A percentile compares a stretch with the other conserved stretches of the same genome.
These are phyloP conservation scores for Pseudofabraea citricarpa DNA, from an alignment of 2,329 filamentous ascomycete genomes.

Conservation along the genomic window DNA sequence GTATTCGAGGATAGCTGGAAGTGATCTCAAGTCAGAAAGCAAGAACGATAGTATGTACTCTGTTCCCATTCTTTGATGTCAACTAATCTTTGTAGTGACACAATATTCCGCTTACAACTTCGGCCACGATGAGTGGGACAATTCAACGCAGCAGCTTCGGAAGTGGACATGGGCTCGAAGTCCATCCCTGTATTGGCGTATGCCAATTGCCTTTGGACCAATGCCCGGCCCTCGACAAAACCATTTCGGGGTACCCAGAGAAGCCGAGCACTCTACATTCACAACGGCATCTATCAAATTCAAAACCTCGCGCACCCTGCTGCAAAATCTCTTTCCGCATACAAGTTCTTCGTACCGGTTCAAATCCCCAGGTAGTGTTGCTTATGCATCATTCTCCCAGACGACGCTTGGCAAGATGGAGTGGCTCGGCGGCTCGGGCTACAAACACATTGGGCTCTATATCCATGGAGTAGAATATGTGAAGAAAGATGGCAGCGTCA, in stretches of 20 bases:
- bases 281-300: slow-evolving; percentile 31
- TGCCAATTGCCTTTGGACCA: slow-evolving; percentile 35
- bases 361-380: slow-evolving; percentile 26
- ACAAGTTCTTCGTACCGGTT: slow-evolving; percentile 23
- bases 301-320: slow-evolving; percentile 32
- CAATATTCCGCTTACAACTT: slow-evolving; percentile 38
- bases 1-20: slow-evolving; percentile 47
- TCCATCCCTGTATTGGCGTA: slow-evolving; percentile 35
- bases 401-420: slow-evolving; percentile 45
- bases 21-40: slow-evolving; percentile 39
- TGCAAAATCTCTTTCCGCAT: slow-evolving; percentile 33
- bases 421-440: slow-evolving; percentile 57
- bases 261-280: slow-evolving; percentile 3
- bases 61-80: slow-evolving; percentile 40
- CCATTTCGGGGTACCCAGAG: slow-evolving; percentile 5
- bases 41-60: slow-evolving; percentile 38
- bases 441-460: slow-evolving; percentile 53
- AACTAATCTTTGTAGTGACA: slow-evolving; percentile 37
- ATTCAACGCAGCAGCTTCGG: slow-evolving; percentile 34
- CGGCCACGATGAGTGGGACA: slow-evolving; percentile 48
- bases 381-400: slow-evolving; percentile 30
- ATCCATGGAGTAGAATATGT: slow-evolving; percentile 57
- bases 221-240: slow-evolving; percentile 18
- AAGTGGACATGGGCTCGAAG: slow-evolving; percentile 38
- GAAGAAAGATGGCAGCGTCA: slow-evolving; percentile 39